Evolutionary conservation across 495 filamentous ascomycete species (phyloP), one percentile per base, ranked within the genome.

Genomic region (Talaromyces proteolyticus): DNA sequence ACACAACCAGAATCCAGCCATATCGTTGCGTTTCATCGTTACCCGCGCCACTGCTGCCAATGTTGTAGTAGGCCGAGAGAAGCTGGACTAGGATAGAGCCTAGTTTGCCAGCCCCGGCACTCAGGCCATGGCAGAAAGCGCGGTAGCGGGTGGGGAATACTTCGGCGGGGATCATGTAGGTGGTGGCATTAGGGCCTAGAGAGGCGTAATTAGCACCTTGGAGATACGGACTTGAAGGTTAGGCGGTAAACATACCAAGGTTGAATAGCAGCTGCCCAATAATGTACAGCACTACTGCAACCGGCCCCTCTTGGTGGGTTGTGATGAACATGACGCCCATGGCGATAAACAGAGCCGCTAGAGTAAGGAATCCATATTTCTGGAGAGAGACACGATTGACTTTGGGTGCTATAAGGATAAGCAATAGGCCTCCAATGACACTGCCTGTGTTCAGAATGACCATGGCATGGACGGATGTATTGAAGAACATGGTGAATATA

Each of bases 141-240:
- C 74, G 68, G 52, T 73, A 73, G 19, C 67, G 67, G 21, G 74
- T 74, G 18, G 74, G 74, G 56, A 75, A 77, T 16, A 72, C 52
- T 61, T 77, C 74, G 20, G 62, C 72, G 4, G 70, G 69, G 24
- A 70, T 59, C 61, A 68, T 65, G 50, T 63, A 68, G 3, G 65
- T 66, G 1, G 64, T 66, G n/a, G 65, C 60, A 42, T 68, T 68
- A 11, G 65, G 65, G 10, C 23, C 20, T 39, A 22, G 23, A 25
- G 42, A 7, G 4, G 22, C 23, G 24, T 16, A 53, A 49, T 22
- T 60, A 62, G 82, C 82, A 21, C 24, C 39, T 14, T 18, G 39
- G 5, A 42, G 29, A 7, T 36, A 36, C 14, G 14, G 85, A 72
- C 53, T 84, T 84, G 63, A 85, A 87, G n/a, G 84, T 50, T 0